These are phyloP conservation scores for Casuarina equisetifolia DNA, from an alignment of 306 rosid species.

Conservation along the genomic window DNA sequence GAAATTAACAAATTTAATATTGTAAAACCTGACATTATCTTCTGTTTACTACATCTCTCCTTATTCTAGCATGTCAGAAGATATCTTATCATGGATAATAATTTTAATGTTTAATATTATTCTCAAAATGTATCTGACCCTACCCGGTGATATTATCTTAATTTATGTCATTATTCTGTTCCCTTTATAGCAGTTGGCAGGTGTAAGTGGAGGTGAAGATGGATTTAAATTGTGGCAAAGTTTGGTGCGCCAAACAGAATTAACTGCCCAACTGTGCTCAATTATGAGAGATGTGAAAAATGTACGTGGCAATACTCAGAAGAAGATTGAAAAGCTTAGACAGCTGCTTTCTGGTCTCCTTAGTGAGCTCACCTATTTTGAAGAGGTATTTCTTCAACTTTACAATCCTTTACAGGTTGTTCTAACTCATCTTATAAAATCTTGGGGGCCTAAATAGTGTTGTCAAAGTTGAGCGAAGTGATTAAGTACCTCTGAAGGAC, in stretches of 20 bases:
- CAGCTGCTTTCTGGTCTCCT: conserved; percentile 96
- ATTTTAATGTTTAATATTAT: neutral
- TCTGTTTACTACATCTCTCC: neutral
- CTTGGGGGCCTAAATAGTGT: neutral
- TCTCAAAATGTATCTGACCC: neutral
- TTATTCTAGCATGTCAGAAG: neutral
- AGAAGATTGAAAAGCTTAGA: conserved; percentile 95
- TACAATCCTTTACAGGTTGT: conserved; percentile 14
- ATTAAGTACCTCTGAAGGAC: neutral
- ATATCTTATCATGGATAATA: neutral
- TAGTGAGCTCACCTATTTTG: conserved; percentile 91
- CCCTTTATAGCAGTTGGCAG: conserved; percentile 52
- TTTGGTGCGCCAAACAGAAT: conserved; percentile 92
- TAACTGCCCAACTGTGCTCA: conserved; percentile 93
- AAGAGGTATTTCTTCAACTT: conserved; percentile 66
- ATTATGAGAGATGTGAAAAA: conserved; percentile 87
- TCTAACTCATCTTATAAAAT: conserved; percentile 9
- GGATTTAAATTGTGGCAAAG: conserved; percentile 93
- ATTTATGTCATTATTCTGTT: conserved; percentile 19
- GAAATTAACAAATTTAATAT: neutral
- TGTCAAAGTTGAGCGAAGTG: neutral
- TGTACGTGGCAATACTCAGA: conserved; percentile 92
- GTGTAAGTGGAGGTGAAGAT: conserved; percentile 78
- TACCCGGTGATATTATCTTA: neutral
- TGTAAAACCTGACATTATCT: neutral